These are phyloP conservation scores for Syzygium grande DNA, from an alignment of 345 rosid species.

Conservation along the genomic window DNA sequence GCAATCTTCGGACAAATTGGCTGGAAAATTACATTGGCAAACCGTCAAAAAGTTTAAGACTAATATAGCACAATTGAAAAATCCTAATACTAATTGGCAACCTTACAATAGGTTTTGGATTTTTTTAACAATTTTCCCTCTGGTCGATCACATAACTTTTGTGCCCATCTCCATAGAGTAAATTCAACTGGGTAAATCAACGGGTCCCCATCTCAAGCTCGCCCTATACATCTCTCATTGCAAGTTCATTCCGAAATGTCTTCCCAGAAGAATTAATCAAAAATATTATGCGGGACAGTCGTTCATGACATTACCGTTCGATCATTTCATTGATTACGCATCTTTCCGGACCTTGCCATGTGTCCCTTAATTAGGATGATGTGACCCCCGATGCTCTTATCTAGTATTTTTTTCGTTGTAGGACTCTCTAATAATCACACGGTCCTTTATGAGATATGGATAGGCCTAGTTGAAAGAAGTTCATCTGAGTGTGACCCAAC, in stretches of 20 bases:
- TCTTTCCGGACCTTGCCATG: fast-evolving
- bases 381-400: not conserved
- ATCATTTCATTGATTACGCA: not conserved
- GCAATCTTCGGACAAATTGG: not conserved
- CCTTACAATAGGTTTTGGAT: not conserved
- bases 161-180: not conserved
- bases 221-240: not conserved
- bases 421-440: not conserved
- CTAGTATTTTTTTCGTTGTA: not conserved
- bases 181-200: not conserved
- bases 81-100: too few species aligned
- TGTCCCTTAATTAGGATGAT: not conserved
- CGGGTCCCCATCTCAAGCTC: not conserved
- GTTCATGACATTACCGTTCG: fast-evolving
- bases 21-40: not conserved
- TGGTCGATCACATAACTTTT: not conserved
- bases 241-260: too few species aligned
- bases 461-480: not conserved
- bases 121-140: not conserved
- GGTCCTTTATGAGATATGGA: not conserved
- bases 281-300: too few species aligned
- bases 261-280: too few species aligned
- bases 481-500: not conserved
- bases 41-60: too few species aligned
- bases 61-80: too few species aligned